Percentiles rank a stretch among this genome's conserved stretches.
These are phyloP conservation scores for Hypoxylon sp. DNA, from an alignment of 2,329 filamentous ascomycete species.

Conservation along the genomic window DNA sequence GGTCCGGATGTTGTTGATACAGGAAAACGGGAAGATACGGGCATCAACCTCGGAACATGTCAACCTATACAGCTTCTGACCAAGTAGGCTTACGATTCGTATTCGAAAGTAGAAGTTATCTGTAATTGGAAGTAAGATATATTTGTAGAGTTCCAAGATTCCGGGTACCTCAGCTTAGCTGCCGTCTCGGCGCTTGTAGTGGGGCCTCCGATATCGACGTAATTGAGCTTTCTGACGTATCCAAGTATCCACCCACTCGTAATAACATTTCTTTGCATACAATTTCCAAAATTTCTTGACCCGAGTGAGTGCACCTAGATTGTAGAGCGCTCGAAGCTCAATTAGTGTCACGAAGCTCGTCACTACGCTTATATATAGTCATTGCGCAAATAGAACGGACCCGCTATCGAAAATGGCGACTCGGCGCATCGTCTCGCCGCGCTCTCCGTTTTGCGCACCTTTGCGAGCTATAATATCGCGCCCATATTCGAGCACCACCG, in stretches of 20 bases:
- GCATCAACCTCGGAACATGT: slow-evolving; percentile 54
- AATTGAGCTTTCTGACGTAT: slow-evolving; percentile 19
- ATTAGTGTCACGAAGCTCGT: slow-evolving; percentile 4
- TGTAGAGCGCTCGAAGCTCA: neutral
- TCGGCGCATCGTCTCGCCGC: slow-evolving; percentile 38
- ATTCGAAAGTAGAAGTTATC: neutral
- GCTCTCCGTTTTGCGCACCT: slow-evolving; percentile 20
- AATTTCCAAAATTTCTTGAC: slow-evolving; percentile 16
- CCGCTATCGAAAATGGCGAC: slow-evolving; percentile 32
- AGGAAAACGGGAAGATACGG: slow-evolving; percentile 59
- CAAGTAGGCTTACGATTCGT: neutral
- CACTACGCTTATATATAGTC: neutral
- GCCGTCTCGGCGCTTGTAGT: slow-evolving; percentile 13
- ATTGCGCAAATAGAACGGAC: neutral
- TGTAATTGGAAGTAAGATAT: neutral
- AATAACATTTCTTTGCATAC: neutral
- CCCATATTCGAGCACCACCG: slow-evolving; percentile 23
- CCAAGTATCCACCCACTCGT: slow-evolving; percentile 13
- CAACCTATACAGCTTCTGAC: slow-evolving; percentile 58
- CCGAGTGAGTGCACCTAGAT: neutral
- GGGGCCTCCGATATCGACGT: slow-evolving; percentile 37
- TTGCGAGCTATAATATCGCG: slow-evolving; percentile 37
- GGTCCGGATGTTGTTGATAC: slow-evolving; percentile 58
- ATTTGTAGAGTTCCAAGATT: neutral
- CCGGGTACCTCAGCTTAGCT: slow-evolving; percentile 3